Base-by-base conservation (phyloP, 768 basidiomycete species). In the Auricularia heimuer region DNA sequence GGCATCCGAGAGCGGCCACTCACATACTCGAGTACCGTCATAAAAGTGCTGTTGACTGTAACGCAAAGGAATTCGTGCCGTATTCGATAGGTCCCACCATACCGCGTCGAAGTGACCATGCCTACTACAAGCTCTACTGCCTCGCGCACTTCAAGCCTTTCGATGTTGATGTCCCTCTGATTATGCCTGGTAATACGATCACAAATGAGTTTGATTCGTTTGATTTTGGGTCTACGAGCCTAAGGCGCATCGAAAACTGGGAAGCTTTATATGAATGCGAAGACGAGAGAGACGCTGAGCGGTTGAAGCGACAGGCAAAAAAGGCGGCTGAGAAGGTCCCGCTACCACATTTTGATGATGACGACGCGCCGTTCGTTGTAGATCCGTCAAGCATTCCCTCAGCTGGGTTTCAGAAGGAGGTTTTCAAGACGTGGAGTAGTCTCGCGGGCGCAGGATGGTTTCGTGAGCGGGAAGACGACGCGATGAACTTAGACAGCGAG, bases 231-330 rank as follows among this genome's bases (percentile, higher is more conserved):
- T 3, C 4, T 47, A 2, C 14, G 4, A 4, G 42, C 33, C 11
- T 33, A 16, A 7, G 39, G 12, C 7, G 39, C 8, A 7, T 39
- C 39, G 39, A 39, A 12, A 39, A 39, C 39, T 39, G 76, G 75
- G 70, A 75, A 54, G 74, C 72, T 21, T 68, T 75, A 0, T 62
- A 76, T 69, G 75, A 76, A 63, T 76, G 76, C 65, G 69, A 73
- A 58, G 76, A 77, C 70, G 70, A 71, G 60, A 42, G 71, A 33
- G 75, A 77, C 68, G 74, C 75, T 18, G 75, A 76, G 33, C 33
- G 69, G 14, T 45, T 73, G 0, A 21, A 51, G 24, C 73, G 71
- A 58, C 60, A 37, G 10, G 65, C 64, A 6, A 3, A 34, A 8
- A 24, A 62, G 36, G 39, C 12, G 39, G 7, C 65, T 6, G 21